Percentiles rank a stretch among this genome's conserved stretches.
Conservation (phyloP, 345 rosid species). For the Sonneratia alba region DNA sequence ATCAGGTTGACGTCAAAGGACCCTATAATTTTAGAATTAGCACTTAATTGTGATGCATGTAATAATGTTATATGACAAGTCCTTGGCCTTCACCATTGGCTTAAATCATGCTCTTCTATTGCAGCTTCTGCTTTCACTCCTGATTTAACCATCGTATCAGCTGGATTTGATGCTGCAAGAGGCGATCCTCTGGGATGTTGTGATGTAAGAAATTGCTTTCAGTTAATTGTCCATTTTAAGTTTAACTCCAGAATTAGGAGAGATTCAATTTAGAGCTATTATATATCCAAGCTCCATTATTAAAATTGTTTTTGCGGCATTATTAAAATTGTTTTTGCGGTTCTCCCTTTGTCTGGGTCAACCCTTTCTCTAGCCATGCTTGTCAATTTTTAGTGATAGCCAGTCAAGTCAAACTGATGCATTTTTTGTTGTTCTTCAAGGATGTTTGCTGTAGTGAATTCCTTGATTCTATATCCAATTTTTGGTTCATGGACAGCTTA, state of each 20-base stretch:
- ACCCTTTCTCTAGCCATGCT: neutral
- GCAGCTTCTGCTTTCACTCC: constrained; percentile 87
- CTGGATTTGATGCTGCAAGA: constrained; percentile 98
- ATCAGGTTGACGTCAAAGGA: neutral
- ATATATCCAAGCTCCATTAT: neutral
- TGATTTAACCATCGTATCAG: constrained; percentile 88
- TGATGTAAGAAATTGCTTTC: constrained; percentile 50
- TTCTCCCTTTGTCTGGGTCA: neutral
- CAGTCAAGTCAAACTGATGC: neutral
- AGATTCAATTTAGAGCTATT: neutral
- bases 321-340: neutral
- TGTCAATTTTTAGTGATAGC: neutral
- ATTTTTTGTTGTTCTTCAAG: neutral
- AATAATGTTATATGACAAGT: neutral
- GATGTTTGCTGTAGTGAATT: neutral
- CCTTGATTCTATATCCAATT: neutral
- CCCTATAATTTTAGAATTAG: neutral
- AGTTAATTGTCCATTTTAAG: neutral
- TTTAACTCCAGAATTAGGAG: neutral
- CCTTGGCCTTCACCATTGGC: neutral
- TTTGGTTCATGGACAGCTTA: neutral
- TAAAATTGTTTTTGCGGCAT: neutral
- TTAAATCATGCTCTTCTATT: constrained; percentile 5
- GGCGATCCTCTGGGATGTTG: constrained; percentile 98
- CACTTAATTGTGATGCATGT: neutral